Evolutionary conservation across 306 rosid genomes (phyloP), one percentile per base, ranked within the genome.

Genomic region (Quercus aquifolioides): DNA sequence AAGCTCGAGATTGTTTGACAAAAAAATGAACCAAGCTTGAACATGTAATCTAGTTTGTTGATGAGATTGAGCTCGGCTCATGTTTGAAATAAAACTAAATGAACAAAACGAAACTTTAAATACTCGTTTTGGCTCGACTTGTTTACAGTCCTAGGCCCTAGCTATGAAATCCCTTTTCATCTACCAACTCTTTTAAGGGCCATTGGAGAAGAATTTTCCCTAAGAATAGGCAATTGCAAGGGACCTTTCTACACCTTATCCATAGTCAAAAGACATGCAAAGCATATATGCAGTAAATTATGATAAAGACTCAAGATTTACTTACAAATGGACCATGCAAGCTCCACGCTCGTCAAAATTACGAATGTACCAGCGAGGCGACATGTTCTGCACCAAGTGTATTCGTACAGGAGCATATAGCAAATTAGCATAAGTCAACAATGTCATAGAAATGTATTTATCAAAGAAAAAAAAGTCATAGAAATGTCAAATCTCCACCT

Each of bases 351-450:
- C 91, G 56, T 85, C 89, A 70, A 86, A 92, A 82, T 92, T 92
- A 83, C 89, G 85, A 69, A 92, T 84, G 86, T 91, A 92, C 97
- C 97, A 92, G 56, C 96, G 94, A 70, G 97, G 96, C n/a, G 89
- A 91, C 90, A 88, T 88, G 83, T 79, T 89, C 97, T 92, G 89
- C 74, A 89, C 49, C 30, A 80, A 67, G 58, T 71, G 38, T 31
- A 59, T 65, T 35, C 35, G 55, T 76, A 28, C 54, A 57, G 14
- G 57, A 74, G 43, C 25, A 71, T 52, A 23, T 46, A 69, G 67
- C 31, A 71, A 17, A 81, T 64, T 5, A 49, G 38, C 71, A 82
- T 23, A 73, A 63, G 52, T 75, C 56, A 77, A 64, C 46, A 41
- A 41, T 63, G 75, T 71, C 67, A 56, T 26, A 55, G 72, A 57